A percentile compares a stretch with the other conserved stretches of the same genome.
phyloP scores from a whole-genome alignment of 352 stramenopile genomes.

The Pythium aristosporum region DNA sequence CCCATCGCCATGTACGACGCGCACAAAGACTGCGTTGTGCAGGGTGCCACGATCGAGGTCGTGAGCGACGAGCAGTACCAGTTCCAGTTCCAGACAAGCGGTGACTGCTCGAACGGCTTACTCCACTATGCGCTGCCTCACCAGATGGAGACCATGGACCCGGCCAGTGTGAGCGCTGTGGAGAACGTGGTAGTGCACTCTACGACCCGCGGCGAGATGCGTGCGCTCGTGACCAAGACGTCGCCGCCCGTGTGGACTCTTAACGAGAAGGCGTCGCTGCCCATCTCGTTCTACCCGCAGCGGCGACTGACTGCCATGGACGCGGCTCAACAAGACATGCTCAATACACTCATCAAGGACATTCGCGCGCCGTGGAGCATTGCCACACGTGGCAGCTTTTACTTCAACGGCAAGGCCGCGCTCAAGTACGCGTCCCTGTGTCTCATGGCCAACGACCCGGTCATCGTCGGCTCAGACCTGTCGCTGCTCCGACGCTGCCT shows the following conservation, averaged over 20 bases:
- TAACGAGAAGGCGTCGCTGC: constrained; percentile 40
- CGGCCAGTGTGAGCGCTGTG: constrained; percentile 38
- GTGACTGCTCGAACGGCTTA: constrained; percentile 52
- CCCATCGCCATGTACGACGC: constrained; percentile 56
- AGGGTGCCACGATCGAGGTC: constrained; percentile 42
- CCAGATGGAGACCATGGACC: constrained; percentile 50
- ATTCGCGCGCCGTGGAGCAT: constrained; percentile 60
- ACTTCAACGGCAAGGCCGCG: constrained; percentile 75
- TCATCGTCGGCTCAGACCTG: constrained; percentile 57
- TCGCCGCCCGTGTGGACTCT: constrained; percentile 47
- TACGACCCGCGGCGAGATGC: constrained; percentile 56
- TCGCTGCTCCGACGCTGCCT: constrained; percentile 58
- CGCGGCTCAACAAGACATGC: constrained; percentile 36
- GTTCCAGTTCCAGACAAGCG: constrained; percentile 60
- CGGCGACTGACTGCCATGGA: constrained; percentile 39
- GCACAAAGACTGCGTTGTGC: constrained; percentile 68
- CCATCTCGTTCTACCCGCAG: constrained; percentile 60
- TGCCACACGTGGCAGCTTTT: constrained; percentile 51
- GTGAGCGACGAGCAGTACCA: constrained; percentile 45
- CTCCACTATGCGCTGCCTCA: constrained; percentile 66
- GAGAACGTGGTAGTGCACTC: constrained; percentile 39
- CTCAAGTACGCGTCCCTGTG: constrained; percentile 76
- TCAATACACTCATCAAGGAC: constrained; percentile 48
- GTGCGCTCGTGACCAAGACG: constrained; percentile 44
- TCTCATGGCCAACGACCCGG: constrained; percentile 67